Evolutionary conservation across 1,139 yeast genomes (phyloP), one percentile per base, ranked within the genome.

Genomic region (Petasospora fabianii): DNA sequence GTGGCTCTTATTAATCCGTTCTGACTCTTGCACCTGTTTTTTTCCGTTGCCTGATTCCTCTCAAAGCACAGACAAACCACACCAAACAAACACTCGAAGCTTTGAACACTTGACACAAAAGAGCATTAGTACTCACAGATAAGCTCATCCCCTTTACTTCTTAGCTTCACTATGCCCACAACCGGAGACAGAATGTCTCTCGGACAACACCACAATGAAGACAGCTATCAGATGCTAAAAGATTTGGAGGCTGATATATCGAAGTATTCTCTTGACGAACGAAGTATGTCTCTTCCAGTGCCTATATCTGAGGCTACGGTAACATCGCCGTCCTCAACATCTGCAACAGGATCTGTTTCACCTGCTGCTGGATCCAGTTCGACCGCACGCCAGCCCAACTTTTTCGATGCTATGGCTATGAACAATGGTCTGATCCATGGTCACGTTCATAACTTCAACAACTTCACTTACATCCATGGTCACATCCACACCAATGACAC

Each of bases 391-490:
- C 13, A 16, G 19, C 18, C 17, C 27, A 15, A 24, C 24, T 6
- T 4, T 5, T 6, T 20, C 10, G 15, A 26, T 6, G 28, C 27
- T 17, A 11, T 16, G 9, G 22, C 31, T 9, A 5, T 20, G 22
- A 34, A 15, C 18, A 34, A 35, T 27, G 83, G 84, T 13, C 69
- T 74, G 34, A 80, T 79, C 14, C 85, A 80, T 59, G 85, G 85
- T 1, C 85, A 80, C 53, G 77, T 80, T 24, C 85, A 80, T 57
- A 76, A 73, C 51, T 82, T 77, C 53, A 68, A 71, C 45, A 76
- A 77, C 51, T 77, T 79, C 53, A 77, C 84, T 8, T 81, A 78
- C 49, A 77, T 79, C 17, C 86, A 80, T 54, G 86, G 85, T 3
- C 85, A 80, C 54, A 75, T 79, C 27, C 86, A 80, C 51, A 75